phyloP scores from a whole-genome alignment of 805 yeast species.

The Myxozyma mucilagina region DNA sequence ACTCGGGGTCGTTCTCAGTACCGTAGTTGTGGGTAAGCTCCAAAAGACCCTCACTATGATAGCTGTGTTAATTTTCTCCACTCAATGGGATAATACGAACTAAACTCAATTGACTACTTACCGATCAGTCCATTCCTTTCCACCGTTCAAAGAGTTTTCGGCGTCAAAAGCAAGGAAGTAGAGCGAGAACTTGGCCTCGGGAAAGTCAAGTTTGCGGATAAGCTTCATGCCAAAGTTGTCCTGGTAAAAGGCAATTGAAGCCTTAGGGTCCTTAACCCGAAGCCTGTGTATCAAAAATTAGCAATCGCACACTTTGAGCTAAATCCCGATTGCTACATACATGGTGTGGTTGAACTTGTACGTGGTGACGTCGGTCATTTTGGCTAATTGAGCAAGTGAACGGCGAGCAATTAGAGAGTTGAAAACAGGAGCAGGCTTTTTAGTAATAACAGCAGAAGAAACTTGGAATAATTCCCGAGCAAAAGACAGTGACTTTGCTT shows the following conservation, averaged over 20 bases:
- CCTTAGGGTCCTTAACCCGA: conserved; percentile 78
- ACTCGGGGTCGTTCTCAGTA: conserved; percentile 57
- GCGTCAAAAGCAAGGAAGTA: conserved; percentile 66
- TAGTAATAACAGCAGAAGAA: neutral
- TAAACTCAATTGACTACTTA: neutral
- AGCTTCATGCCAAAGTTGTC: conserved; percentile 72
- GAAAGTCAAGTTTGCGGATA: conserved; percentile 52
- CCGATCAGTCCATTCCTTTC: conserved; percentile 45
- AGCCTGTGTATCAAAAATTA: conserved; percentile 48
- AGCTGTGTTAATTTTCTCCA: conserved; percentile 5
- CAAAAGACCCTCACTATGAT: conserved; percentile 60
- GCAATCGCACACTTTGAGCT: neutral
- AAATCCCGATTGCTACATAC: conserved; percentile 10
- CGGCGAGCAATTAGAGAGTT: neutral
- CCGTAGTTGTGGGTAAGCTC: conserved; percentile 85
- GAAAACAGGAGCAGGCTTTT: neutral
- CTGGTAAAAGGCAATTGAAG: conserved; percentile 69
- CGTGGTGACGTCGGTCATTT: conserved; percentile 32
- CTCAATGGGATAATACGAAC: too few species aligned
- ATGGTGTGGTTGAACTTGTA: conserved; percentile 52
- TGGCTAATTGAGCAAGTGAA: conserved; percentile 16
- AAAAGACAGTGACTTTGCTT: neutral
- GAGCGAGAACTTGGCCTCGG: conserved; percentile 60
- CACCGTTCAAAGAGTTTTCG: conserved; percentile 44
- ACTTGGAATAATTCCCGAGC: neutral